These are phyloP conservation scores for Antrodiella citrinella DNA, from an alignment of 768 basidiomycete species.

Conservation along the genomic window DNA sequence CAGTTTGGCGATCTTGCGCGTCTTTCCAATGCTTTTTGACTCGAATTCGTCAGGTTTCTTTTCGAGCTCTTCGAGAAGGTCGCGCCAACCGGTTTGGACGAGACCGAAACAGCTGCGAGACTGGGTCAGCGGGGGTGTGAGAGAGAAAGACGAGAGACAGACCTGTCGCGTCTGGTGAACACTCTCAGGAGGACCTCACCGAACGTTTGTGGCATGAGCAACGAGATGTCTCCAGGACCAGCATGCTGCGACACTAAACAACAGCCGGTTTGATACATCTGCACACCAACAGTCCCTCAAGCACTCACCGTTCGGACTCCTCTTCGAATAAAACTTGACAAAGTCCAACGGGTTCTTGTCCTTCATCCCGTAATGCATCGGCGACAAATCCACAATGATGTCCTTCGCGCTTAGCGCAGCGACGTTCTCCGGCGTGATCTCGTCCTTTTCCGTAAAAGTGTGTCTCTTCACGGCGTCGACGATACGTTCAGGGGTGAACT, in stretches of 20 bases:
- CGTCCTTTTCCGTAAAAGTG: neutral
- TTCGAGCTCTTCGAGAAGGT: conserved; percentile 23
- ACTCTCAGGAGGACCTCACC: conserved; percentile 64
- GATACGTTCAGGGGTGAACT: conserved; percentile 30
- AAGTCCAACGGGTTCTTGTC: conserved; percentile 59
- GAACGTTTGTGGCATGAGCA: conserved; percentile 55
- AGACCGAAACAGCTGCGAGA: conserved; percentile 50
- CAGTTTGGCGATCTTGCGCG: neutral
- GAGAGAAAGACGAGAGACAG: neutral
- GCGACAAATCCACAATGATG: conserved; percentile 54
- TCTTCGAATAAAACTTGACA: conserved; percentile 71
- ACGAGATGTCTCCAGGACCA: conserved; percentile 51
- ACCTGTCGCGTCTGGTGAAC: conserved; percentile 55
- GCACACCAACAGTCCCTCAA: neutral
- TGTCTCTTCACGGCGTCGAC: conserved; percentile 22
- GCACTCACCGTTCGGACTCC: conserved; percentile 43
- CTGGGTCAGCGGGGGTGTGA: conserved; percentile 1
- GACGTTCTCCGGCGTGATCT: conserved; percentile 7
- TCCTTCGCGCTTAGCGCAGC: conserved; percentile 35
- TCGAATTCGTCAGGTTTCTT: neutral
- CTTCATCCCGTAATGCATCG: conserved; percentile 75
- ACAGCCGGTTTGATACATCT: neutral
- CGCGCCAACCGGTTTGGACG: conserved; percentile 62
- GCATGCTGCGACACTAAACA: conserved; percentile 31
- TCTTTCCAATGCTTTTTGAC: neutral